These are phyloP conservation scores for Blastobotrys malaysiensis DNA, from an alignment of 1,139 yeast genomes.

Conservation along the genomic window DNA sequence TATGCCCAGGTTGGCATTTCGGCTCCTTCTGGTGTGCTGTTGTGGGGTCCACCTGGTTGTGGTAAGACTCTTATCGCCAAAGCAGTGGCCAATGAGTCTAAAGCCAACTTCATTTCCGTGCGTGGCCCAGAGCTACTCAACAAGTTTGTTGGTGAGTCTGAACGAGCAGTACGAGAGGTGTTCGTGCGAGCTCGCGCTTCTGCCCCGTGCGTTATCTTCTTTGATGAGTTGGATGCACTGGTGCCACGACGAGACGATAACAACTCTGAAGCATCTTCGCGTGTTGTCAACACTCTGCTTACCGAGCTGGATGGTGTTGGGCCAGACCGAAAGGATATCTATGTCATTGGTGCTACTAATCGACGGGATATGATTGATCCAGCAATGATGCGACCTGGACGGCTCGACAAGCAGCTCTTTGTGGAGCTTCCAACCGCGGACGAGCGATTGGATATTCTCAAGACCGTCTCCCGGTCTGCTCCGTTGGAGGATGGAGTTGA, in stretches of 20 bases:
- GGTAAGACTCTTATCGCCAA: conserved; percentile 91
- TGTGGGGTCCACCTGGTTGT: conserved; percentile 99
- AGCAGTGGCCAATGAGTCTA: conserved; percentile 93
- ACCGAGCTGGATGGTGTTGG: conserved; percentile 94
- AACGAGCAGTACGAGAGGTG: conserved; percentile 80
- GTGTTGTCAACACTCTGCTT: conserved; percentile 89
- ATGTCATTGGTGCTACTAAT: conserved; percentile 94
- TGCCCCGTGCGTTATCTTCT: conserved; percentile 84
- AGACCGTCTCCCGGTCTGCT: conserved; percentile 68
- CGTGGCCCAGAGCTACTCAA: conserved; percentile 94
- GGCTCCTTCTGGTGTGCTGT: conserved; percentile 93
- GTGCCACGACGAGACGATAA: conserved; percentile 92
- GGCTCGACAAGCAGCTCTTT: conserved; percentile 87
- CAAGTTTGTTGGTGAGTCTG: conserved; percentile 93
- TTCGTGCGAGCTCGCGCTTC: conserved; percentile 92
- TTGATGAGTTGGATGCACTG: conserved; percentile 92
- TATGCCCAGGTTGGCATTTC: conserved; percentile 88
- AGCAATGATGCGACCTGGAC: conserved; percentile 96
- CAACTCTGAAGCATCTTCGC: conserved; percentile 76
- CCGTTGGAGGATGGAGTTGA: conserved; percentile 68
- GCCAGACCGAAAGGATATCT: conserved; percentile 77
- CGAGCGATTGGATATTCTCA: conserved; percentile 76
- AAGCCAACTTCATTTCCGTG: conserved; percentile 84
- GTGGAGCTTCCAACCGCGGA: conserved; percentile 78
- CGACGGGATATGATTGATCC: conserved; percentile 98